Base-by-base conservation (phyloP, 768 basidiomycete genomes). In the Xerocomellus intermedius region DNA sequence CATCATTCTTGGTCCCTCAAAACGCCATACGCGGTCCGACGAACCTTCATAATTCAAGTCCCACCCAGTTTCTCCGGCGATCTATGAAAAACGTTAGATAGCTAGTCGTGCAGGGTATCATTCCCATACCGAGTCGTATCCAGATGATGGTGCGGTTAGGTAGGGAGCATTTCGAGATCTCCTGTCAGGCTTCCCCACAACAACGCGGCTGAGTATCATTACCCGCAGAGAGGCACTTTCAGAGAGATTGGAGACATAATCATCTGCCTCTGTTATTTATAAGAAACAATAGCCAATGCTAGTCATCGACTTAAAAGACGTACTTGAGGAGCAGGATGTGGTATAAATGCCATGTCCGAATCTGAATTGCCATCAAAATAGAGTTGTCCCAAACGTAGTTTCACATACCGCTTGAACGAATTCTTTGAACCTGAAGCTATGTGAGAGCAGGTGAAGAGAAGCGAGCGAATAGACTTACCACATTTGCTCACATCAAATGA, bases 281-380 rank as follows among this genome's bases (percentile, higher is more conserved):
- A 13, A 66, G 53, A 8, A 38, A 54, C 19, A 13, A 45, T 17
- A 9, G 17, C 36, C 4, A 0, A 35, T 12, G 14, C 0, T 14
- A 24, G 16, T 9, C 26, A 43, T 36, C 28, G 35, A 35, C 5
- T 22, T 19, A 44, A 41, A 19, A 42, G 19, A 71, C 79, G 45
- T 60, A 86, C 85, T 87, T 7, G 85, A 86, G 14, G 85, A 85
- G 64, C 84, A 85, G 3, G 79, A 64, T 14, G 83, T 84, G 2
- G 82, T 83, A 64, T 87, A 88, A 41, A 88, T 86, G 4, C 86
- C 86, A 7, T 74, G 75, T n/a, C 86, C 86, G 65, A 88, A 87
- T 56, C 85, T 83, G 59, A 41, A 33, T 9, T 22, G 8, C 19
- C n/a, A 35, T 50, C 43, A 58, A 38, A 24, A 48, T 14, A 21